Evolutionary conservation across 805 yeast species (phyloP), one percentile per base, ranked within the genome.

Genomic region (Grigorovia humatica): DNA sequence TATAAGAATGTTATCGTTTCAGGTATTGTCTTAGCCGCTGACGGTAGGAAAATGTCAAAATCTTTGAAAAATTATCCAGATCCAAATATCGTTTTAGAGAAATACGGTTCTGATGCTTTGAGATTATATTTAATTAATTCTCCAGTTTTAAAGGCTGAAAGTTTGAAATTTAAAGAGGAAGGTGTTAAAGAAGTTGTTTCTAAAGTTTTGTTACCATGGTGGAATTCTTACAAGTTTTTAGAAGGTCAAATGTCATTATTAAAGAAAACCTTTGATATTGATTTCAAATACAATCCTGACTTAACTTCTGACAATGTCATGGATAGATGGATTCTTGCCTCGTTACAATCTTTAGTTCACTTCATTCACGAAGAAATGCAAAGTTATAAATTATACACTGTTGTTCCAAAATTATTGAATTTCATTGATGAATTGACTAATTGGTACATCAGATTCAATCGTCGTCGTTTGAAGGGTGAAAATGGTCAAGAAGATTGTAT

Each of bases 31-130:
- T 78, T 93, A 60, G 99, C 99, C 46, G 83, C 93, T 46, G 99
- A 93, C 68, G 99, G 99, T 71, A 93, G 90, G 75, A 93, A 93
- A 77, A 93, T 93, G 99, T 93, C 99, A 45, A 93, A 93, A 77
- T 84, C 98, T 64, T 81, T 93, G 67, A 90, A 93, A 77, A 93
- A 93, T 72, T 93, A 93, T 70, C 99, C 99, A 57, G 97, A 93
- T 73, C 98, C 99, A 58, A 77, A 73, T 57, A 70, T 80, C 57
- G 83, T 93, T 55, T 77, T 93, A 66, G 78, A 86, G 58, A 83
- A 82, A 67, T 90, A 88, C 65, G 99, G 99, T 76, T 96, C 99
- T 46, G 99, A 93, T 75, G 96, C 99, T 30, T 77, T 93, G 65
- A 85, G 99, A 72, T 76, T 93, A 65, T 93, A 93, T 69, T 79